Evolutionary conservation across 805 yeast genomes (phyloP).

Genomic region (Blastobotrys chiropterorum): DNA sequence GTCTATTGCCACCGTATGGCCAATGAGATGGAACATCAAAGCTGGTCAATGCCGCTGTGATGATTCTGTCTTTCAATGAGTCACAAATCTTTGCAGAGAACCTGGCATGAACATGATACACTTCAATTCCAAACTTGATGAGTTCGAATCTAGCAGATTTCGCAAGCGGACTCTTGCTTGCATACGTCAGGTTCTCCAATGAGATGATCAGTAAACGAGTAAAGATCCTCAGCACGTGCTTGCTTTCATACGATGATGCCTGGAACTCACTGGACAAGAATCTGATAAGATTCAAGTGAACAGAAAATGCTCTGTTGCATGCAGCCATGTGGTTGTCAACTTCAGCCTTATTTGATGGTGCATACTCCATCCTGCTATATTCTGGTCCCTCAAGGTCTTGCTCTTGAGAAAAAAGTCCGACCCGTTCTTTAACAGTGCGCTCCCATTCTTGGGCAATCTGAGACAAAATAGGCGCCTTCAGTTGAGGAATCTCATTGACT

Average conservation of each 20-base stretch:
- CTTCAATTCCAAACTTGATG: slow-evolving; percentile 58
- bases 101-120: slow-evolving; percentile 50
- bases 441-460: slow-evolving; percentile 71
- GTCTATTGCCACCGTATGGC: slow-evolving; percentile 80
- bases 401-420: slow-evolving; percentile 58
- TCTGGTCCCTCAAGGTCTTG: slow-evolving; percentile 56
- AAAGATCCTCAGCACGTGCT: slow-evolving; percentile 61
- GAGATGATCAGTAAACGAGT: slow-evolving; percentile 44
- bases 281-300: slow-evolving; percentile 63
- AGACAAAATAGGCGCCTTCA: slow-evolving; percentile 55
- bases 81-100: slow-evolving; percentile 42
- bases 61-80: slow-evolving; percentile 44
- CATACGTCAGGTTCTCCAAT: slow-evolving; percentile 49
- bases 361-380: slow-evolving; percentile 73
- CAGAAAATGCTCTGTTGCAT: slow-evolving; percentile 48
- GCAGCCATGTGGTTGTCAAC: slow-evolving; percentile 46
- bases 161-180: slow-evolving; percentile 79
- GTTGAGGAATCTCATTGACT: slow-evolving; percentile 55
- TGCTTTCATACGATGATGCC: slow-evolving; percentile 67
- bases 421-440: slow-evolving; percentile 46
- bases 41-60: slow-evolving; percentile 74
- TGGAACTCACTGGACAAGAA: slow-evolving; percentile 73
- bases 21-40: slow-evolving; percentile 54
- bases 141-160: slow-evolving; percentile 70
- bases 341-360: slow-evolving; percentile 68